Percentiles rank a stretch among this genome's conserved stretches.
Conservation (phyloP, 345 rosid species). For the Cardiospermum halicacabum region DNA sequence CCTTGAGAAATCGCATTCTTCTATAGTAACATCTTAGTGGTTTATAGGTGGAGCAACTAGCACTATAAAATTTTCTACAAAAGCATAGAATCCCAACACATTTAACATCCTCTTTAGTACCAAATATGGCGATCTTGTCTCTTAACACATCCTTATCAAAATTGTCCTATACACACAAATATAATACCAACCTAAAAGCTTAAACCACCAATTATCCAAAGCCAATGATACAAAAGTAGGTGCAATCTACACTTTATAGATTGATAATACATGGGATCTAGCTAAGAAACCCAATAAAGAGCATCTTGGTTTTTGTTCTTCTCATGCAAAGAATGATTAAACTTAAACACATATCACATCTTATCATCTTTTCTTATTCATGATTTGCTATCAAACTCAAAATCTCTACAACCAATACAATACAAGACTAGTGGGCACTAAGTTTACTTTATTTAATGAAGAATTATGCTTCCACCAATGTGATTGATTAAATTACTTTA, state of each 20-base stretch:
- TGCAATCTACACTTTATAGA: background rate
- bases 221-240: background rate
- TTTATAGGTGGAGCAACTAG: background rate
- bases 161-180: background rate
- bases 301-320: background rate
- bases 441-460: background rate
- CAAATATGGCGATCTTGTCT: background rate
- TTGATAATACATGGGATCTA: background rate
- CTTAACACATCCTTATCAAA: too few species aligned
- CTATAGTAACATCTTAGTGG: background rate
- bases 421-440: background rate
- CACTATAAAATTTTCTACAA: background rate
- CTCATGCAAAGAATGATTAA: background rate
- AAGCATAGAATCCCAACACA: background rate
- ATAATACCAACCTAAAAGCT: background rate
- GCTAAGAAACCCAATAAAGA: background rate
- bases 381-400: background rate
- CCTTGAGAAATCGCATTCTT: background rate
- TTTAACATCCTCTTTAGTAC: background rate
- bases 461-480: background rate
- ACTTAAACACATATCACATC: background rate
- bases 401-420: background rate
- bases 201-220: background rate
- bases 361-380: background rate
- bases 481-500: background rate